These are phyloP conservation scores for Daldinia decipiens DNA, from an alignment of 495 filamentous ascomycete genomes.

Conservation along the genomic window DNA sequence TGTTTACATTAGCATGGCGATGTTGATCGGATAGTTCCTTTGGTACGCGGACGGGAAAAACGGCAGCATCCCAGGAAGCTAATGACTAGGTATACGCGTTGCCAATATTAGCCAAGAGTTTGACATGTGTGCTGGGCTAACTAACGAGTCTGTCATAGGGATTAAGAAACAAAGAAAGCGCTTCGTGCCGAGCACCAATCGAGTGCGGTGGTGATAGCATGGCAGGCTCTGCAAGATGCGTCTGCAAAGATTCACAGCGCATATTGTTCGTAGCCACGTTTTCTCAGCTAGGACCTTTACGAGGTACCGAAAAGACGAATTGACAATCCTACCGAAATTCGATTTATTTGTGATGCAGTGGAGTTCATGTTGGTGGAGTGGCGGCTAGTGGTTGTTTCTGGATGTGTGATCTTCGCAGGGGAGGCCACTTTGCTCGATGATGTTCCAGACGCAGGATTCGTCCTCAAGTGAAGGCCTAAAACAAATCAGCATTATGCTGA, in stretches of 20 bases:
- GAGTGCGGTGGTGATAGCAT: slow-evolving; percentile 29
- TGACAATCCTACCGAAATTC: slow-evolving; percentile 30
- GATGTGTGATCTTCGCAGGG: slow-evolving; percentile 47
- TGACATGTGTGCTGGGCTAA: slow-evolving; percentile 13
- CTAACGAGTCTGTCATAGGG: slow-evolving; percentile 39
- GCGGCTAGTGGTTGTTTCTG: slow-evolving; percentile 38
- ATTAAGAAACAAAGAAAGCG: slow-evolving; percentile 47
- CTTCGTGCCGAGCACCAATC: slow-evolving; percentile 51
- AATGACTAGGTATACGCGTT: slow-evolving; percentile 24
- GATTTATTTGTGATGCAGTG: slow-evolving; percentile 34
- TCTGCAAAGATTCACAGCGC: slow-evolving; percentile 10
- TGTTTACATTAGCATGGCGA: slow-evolving; percentile 21
- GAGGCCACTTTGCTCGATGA: slow-evolving; percentile 29
- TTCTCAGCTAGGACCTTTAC: slow-evolving; percentile 19
- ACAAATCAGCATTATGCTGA: slow-evolving; percentile 44
- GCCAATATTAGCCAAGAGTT: slow-evolving; percentile 23
- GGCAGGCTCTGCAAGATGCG: slow-evolving; percentile 1
- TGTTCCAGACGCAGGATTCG: slow-evolving; percentile 46
- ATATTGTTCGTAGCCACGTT: slow-evolving; percentile 30
- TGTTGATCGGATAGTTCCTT: slow-evolving; percentile 28
- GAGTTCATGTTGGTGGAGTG: slow-evolving; percentile 19
- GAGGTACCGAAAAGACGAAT: slow-evolving; percentile 23
- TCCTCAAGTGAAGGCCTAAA: slow-evolving; percentile 36
- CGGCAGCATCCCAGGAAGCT: slow-evolving; percentile 31
- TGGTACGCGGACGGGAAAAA: slow-evolving; percentile 32